These are phyloP conservation scores for Hypsizygus ulmarius DNA, from an alignment of 1,284 basidiomycete species.

Conservation along the genomic window DNA sequence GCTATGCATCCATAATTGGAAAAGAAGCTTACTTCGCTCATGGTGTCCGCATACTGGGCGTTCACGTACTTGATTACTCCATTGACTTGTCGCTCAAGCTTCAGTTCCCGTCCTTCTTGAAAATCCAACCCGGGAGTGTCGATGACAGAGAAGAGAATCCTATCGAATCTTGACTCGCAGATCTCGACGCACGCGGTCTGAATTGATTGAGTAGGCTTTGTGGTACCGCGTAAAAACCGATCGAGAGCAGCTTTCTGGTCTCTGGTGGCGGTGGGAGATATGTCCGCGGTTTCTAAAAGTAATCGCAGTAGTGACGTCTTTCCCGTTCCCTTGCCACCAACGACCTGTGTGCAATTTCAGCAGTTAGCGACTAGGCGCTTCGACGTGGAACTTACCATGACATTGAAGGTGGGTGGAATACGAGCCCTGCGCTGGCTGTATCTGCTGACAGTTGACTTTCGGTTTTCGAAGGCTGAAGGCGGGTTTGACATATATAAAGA, in stretches of 20 bases:
- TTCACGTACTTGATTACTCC: conserved; percentile 72
- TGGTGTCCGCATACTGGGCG: conserved; percentile 74
- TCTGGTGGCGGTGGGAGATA: conserved; percentile 64
- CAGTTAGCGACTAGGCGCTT: conserved; percentile 11
- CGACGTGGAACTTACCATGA: conserved; percentile 57
- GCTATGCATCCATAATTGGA: conserved; percentile 1
- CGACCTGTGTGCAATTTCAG: conserved; percentile 48
- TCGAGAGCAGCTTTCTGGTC: conserved; percentile 66
- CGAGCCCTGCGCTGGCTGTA: conserved; percentile 58
- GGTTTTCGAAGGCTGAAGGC: conserved; percentile 58
- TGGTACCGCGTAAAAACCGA: conserved; percentile 53
- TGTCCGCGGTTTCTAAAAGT: conserved; percentile 72
- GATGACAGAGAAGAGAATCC: conserved; percentile 70
- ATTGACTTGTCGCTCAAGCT: conserved; percentile 72
- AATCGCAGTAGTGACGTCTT: conserved; percentile 73
- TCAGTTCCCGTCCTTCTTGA: conserved; percentile 64
- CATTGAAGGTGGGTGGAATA: conserved; percentile 74
- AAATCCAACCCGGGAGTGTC: conserved; percentile 83
- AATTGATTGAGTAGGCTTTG: conserved; percentile 59
- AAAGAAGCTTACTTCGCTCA: conserved; percentile 64
- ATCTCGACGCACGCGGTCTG: conserved; percentile 71
- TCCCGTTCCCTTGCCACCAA: conserved; percentile 73
- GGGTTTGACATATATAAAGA: conserved; percentile 63
- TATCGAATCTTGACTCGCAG: conserved; percentile 74
- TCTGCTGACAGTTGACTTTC: conserved; percentile 41